These are phyloP conservation scores for Neoarthrinium moseri DNA, from an alignment of 2,329 filamentous ascomycete species.

Conservation along the genomic window DNA sequence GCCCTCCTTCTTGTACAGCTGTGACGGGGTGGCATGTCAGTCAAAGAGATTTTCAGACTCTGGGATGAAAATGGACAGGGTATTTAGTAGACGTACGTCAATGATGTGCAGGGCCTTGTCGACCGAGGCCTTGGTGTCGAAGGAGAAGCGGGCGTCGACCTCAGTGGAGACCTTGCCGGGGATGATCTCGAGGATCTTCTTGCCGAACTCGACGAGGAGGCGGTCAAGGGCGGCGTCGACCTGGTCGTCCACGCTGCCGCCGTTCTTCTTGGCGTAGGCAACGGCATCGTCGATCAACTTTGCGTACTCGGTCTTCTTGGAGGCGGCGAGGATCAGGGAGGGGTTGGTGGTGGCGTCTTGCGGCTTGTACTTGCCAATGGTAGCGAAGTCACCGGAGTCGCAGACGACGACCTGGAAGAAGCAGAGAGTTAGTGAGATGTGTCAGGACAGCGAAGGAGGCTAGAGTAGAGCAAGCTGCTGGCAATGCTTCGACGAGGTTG, in stretches of 20 bases:
- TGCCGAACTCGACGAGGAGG: constrained; percentile 96
- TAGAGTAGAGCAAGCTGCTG: no score
- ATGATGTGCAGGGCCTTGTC: constrained; percentile 98
- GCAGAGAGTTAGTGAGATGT: constrained; percentile 4
- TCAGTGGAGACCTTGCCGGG: constrained; percentile 99
- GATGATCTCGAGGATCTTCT: constrained; percentile 94
- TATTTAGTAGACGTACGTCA: constrained; percentile 59
- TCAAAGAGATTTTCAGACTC: no score
- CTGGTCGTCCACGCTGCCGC: constrained; percentile 71
- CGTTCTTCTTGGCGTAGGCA: constrained; percentile 77
- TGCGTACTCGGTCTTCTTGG: constrained; percentile 97
- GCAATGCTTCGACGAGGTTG: no score
- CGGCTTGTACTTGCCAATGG: constrained; percentile 99
- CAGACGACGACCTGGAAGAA: constrained; percentile 78
- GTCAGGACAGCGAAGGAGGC: no score
- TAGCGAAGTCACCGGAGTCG: constrained; percentile 88
- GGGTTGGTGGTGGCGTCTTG: constrained; percentile 99
- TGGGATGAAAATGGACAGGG: neutral
- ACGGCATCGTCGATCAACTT: constrained; percentile 86
- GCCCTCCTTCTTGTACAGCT: constrained; percentile 93
- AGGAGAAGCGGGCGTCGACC: constrained; percentile 94
- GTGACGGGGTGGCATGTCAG: constrained; percentile 10
- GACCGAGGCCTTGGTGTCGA: constrained; percentile 88
- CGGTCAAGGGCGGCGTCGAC: constrained; percentile 89
- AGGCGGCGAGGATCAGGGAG: constrained; percentile 94